Conservation (phyloP, 2,329 filamentous ascomycete genomes). For the Aureobasidium sp. region DNA sequence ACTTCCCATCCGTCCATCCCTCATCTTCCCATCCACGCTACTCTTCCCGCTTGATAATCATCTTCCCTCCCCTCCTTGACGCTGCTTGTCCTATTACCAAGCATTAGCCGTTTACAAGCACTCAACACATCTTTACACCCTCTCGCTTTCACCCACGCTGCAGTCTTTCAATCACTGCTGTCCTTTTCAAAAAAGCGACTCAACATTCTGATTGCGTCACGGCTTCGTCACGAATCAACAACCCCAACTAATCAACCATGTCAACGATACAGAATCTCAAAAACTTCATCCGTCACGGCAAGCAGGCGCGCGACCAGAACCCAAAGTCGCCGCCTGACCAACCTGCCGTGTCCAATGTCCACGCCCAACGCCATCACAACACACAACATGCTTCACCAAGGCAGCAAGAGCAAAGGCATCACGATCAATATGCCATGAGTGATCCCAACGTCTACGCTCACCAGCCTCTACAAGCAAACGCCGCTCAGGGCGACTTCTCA, state of each 20-base stretch:
- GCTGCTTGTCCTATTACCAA: conserved; percentile 1
- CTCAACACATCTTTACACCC: background rate
- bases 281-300: conserved; percentile 97
- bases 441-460: conserved; percentile 54
- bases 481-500: conserved; percentile 51
- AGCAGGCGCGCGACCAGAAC: conserved; percentile 70
- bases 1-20: background rate
- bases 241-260: conserved; percentile 34
- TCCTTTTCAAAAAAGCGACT: background rate
- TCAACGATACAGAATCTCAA: conserved; percentile 88
- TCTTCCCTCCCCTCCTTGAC: background rate
- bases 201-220: background rate
- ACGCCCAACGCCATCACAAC: conserved; percentile 44
- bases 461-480: conserved; percentile 41
- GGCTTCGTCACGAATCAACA: background rate
- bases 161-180: background rate
- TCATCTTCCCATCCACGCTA: conserved; percentile 2
- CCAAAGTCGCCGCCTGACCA: conserved; percentile 47
- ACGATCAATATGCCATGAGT: conserved; percentile 40
- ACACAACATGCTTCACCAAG: conserved; percentile 39
- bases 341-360: conserved; percentile 54
- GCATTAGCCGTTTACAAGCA: background rate
- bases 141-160: background rate
- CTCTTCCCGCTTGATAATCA: background rate
- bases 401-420: conserved; percentile 17